Conservation (phyloP, 1,139 yeast genomes). For the Kluyveromyces sp. region DNA sequence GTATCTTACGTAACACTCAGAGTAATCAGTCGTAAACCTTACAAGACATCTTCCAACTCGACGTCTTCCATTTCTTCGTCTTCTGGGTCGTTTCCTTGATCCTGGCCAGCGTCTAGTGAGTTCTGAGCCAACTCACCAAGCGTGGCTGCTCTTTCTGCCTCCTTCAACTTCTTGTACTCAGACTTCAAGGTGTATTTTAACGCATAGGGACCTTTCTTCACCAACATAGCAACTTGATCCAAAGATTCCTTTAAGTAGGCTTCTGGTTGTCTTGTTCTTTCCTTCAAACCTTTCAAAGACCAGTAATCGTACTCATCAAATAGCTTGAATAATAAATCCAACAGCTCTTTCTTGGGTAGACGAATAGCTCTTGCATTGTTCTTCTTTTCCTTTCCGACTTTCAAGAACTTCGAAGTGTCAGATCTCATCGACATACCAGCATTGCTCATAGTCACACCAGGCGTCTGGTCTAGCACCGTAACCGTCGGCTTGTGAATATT, state of each 20-base stretch:
- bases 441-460: slow-evolving; percentile 79
- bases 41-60: slow-evolving; percentile 38
- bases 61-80: slow-evolving; percentile 34
- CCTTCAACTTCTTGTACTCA: slow-evolving; percentile 77
- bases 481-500: slow-evolving; percentile 59
- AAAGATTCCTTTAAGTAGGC: slow-evolving; percentile 83
- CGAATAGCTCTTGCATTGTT: slow-evolving; percentile 73
- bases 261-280: slow-evolving; percentile 94
- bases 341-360: slow-evolving; percentile 85
- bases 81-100: slow-evolving; percentile 22
- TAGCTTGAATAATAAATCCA: slow-evolving; percentile 79
- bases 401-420: slow-evolving; percentile 61
- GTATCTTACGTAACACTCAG: no score
- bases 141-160: slow-evolving; percentile 65
- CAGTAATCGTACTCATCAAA: slow-evolving; percentile 96
- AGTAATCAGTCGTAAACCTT: no score
- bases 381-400: slow-evolving; percentile 38
- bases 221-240: slow-evolving; percentile 82
- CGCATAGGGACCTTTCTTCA: slow-evolving; percentile 94
- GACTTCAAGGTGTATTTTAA: slow-evolving; percentile 84
- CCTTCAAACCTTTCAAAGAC: slow-evolving; percentile 91
- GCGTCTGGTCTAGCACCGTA: slow-evolving; percentile 71
- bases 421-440: slow-evolving; percentile 74
- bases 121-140: slow-evolving; percentile 50
- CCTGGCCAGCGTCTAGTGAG: slow-evolving; percentile 35